phyloP scores from a whole-genome alignment of 2,329 filamentous ascomycete species.

The Saccharata proteae region DNA sequence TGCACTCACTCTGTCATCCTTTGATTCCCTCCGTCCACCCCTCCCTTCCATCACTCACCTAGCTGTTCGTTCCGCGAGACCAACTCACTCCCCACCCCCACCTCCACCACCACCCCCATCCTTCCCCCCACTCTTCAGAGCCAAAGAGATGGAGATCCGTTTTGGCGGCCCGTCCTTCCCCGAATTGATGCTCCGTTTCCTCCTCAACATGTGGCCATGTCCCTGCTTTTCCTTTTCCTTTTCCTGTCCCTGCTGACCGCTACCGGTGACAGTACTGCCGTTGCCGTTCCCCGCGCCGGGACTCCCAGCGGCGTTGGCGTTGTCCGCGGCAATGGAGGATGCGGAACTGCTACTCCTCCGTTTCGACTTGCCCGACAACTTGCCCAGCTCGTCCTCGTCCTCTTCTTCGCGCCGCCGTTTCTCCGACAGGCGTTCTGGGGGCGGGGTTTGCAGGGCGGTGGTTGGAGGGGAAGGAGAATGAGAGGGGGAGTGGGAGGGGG shows the following conservation, averaged over 20 bases:
- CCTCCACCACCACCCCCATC: background rate
- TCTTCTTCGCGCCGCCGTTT: conserved; percentile 88
- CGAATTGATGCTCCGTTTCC: conserved; percentile 31
- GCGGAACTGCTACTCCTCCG: conserved; percentile 30
- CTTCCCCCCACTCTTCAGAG: conserved; percentile 23
- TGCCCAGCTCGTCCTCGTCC: conserved; percentile 83
- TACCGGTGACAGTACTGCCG: conserved; percentile 1
- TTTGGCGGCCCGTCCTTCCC: conserved; percentile 31
- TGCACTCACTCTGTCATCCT: too few species aligned
- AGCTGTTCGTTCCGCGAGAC: too few species aligned
- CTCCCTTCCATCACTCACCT: too few species aligned
- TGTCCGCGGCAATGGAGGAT: conserved; percentile 17
- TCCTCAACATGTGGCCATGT: conserved; percentile 25
- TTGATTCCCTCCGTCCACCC: too few species aligned
- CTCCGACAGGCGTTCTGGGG: conserved; percentile 67
- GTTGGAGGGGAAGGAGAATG: background rate
- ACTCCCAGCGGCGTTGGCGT: conserved; percentile 2
- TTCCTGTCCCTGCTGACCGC: background rate
- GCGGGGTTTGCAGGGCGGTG: conserved; percentile 10
- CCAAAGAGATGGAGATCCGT: conserved; percentile 28
- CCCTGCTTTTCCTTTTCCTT: conserved; percentile 15
- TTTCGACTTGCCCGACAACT: conserved; percentile 48
- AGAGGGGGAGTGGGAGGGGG: background rate
- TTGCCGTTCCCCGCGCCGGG: conserved; percentile 9
- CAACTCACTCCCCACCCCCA: too few species aligned